Evolutionary conservation across 2,329 filamentous ascomycete species (phyloP).

Genomic region (Cryphonectria nitschkei): DNA sequence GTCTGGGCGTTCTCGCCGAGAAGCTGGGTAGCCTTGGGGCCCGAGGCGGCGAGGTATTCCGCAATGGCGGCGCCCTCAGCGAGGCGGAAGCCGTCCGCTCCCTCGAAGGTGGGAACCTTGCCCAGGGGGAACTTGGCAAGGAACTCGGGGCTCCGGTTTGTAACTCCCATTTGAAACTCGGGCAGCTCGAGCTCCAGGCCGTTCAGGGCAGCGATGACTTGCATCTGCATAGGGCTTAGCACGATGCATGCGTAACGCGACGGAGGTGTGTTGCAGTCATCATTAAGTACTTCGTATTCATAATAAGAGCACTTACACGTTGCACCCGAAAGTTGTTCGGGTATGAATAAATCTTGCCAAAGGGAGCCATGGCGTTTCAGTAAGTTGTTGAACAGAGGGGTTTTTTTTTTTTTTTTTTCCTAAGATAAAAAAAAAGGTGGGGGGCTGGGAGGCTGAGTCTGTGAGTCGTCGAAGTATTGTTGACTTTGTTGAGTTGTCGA

Average conservation of each 20-base stretch:
- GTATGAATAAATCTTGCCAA: constrained; percentile 45
- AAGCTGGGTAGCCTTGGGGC: constrained; percentile 48
- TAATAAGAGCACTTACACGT: constrained; percentile 37
- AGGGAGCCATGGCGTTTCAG: constrained; percentile 41
- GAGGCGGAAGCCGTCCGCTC: constrained; percentile 50
- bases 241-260: not conserved
- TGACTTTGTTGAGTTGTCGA: not conserved
- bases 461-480: not conserved
- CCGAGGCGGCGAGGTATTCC: constrained; percentile 50
- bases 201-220: constrained; percentile 44
- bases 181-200: constrained; percentile 42
- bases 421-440: too few relatives aligned
- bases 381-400: not conserved
- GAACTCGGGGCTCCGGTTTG: constrained; percentile 50
- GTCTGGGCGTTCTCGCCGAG: constrained; percentile 46
- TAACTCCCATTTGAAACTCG: constrained; percentile 46
- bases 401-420: too few relatives aligned
- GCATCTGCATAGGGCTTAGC: constrained; percentile 35
- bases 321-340: constrained; percentile 42
- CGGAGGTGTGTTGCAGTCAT: not conserved
- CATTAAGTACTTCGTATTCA: too few relatives aligned
- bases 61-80: constrained; percentile 52
- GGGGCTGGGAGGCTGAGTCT: not conserved
- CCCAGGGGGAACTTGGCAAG: constrained; percentile 55
- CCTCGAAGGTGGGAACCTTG: constrained; percentile 54